A percentile compares a stretch with the other conserved stretches of the same genome.
Conservation (phyloP, 345 rosid species). For the Lepidium sativum region DNA sequence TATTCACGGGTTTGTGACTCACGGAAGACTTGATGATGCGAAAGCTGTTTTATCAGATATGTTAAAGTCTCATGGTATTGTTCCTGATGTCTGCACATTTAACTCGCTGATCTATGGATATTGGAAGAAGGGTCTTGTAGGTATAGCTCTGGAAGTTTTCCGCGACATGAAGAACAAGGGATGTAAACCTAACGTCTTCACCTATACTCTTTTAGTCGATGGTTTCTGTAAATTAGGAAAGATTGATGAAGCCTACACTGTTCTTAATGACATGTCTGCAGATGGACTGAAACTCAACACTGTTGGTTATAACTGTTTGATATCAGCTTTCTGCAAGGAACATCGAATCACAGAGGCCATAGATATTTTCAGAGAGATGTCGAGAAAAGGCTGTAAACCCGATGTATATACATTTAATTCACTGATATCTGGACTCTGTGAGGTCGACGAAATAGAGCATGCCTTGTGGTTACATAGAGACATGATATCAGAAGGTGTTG, state of each 20-base stretch:
- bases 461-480: slow-evolving; percentile 53
- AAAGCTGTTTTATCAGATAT: slow-evolving; percentile 35
- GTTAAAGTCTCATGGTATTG: slow-evolving; percentile 29
- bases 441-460: slow-evolving; percentile 42
- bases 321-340: slow-evolving; percentile 52
- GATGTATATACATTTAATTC: slow-evolving; percentile 76
- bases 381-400: slow-evolving; percentile 64
- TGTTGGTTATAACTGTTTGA: slow-evolving; percentile 66
- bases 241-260: slow-evolving; percentile 40
- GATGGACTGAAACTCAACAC: slow-evolving; percentile 55
- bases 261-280: slow-evolving; percentile 45
- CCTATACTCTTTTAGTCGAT: slow-evolving; percentile 57
- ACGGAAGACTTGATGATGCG: slow-evolving; percentile 55
- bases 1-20: slow-evolving; percentile 62
- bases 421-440: slow-evolving; percentile 63
- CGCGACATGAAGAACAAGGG: slow-evolving; percentile 45
- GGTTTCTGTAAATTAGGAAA: slow-evolving; percentile 62
- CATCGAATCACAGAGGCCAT: slow-evolving; percentile 48
- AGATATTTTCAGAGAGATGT: slow-evolving; percentile 53
- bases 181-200: slow-evolving; percentile 51
- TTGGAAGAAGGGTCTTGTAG: slow-evolving; percentile 56
- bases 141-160: slow-evolving; percentile 52
- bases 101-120: slow-evolving; percentile 58
- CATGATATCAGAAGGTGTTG: slow-evolving; percentile 71
- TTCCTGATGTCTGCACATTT: slow-evolving; percentile 56